Base-by-base conservation (phyloP, 2,329 filamentous ascomycete genomes). In the Cladosporium velox region DNA sequence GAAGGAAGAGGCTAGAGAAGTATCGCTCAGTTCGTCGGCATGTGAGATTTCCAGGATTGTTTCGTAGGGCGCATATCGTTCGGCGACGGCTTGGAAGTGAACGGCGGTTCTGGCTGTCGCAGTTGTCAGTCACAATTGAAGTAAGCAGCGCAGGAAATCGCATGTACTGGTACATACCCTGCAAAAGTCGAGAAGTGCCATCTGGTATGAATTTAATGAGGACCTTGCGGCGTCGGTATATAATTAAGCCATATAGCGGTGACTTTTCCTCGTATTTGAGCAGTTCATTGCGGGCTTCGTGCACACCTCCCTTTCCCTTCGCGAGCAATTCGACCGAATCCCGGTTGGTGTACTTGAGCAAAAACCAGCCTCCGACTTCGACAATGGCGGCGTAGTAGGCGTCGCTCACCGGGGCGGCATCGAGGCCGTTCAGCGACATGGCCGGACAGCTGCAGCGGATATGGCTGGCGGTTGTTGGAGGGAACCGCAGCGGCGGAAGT, bases 371-470 rank as follows among this genome's bases (percentile, higher is more conserved):
- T 82, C 93, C 93, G 66, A 92, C 88, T 80, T 98, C 95, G 67
- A 87, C 86, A 73, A 89, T 83, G 65, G 92, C 91, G 73, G 87
- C 83, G 76, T 93, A 90, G 80, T 96, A 90, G 74, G 93, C 93
- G 81, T 96, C 92, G 80, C 89, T 87, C 80, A 99, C 86, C 76
- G 88, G 86, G 72, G 86, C 83, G 81, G 88, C 86, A 82, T 97
- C 93, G 81, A 98, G 85, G 71, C 95, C 95, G 88, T 97, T 97
- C 80, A 98, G 85, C 84, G 94, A 97, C 94, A 98, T 98, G 74
- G 72, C 73, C 58, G 59, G 63, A 26, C 38, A 54, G 61, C 34
- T 47, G 61, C 63, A 60, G 65, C 65, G 57, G 62, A 35, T 55
- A 58, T 63, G 51, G 65, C 67, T 47, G 41, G 69, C 51, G 65